Conservation (phyloP, 257 asterid genomes). For the Datura wrightii region DNA sequence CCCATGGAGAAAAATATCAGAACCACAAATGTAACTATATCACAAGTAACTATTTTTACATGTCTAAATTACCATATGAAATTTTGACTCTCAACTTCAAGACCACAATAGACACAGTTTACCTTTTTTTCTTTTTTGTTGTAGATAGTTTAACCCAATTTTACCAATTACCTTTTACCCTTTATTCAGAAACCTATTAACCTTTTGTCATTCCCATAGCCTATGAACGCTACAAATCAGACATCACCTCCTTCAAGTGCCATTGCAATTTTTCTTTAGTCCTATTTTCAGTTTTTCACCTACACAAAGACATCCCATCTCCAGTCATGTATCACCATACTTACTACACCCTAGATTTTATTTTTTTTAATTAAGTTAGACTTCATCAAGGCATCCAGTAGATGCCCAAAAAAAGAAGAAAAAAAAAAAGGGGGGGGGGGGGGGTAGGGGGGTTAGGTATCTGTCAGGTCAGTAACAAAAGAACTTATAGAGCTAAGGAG, state of each 20-base stretch:
- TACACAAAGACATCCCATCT: neutral
- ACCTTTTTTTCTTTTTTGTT: neutral
- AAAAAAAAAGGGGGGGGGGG: too few species aligned
- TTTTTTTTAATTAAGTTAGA: too few species aligned
- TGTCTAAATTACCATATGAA: slow-evolving; percentile 12
- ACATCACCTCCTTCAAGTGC: slow-evolving; percentile 14
- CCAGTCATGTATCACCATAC: neutral
- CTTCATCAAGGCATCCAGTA: too few species aligned
- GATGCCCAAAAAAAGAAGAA: too few species aligned
- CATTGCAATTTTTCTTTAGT: neutral
- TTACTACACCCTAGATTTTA: neutral
- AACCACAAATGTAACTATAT: neutral
- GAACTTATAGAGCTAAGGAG: too few species aligned
- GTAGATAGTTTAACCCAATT: neutral
- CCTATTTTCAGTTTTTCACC: neutral
- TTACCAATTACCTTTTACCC: neutral
- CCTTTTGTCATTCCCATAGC: slow-evolving; percentile 2
- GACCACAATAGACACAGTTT: neutral
- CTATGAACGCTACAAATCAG: slow-evolving; percentile 13
- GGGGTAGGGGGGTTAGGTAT: too few species aligned
- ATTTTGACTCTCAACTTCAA: slow-evolving; percentile 13
- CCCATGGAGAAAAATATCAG: slow-evolving; percentile 9
- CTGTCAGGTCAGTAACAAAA: too few species aligned
- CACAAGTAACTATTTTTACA: slow-evolving; percentile 9
- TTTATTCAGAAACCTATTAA: neutral